phyloP scores from a whole-genome alignment of 208 protist species.

The Leishmania guyanensis region DNA sequence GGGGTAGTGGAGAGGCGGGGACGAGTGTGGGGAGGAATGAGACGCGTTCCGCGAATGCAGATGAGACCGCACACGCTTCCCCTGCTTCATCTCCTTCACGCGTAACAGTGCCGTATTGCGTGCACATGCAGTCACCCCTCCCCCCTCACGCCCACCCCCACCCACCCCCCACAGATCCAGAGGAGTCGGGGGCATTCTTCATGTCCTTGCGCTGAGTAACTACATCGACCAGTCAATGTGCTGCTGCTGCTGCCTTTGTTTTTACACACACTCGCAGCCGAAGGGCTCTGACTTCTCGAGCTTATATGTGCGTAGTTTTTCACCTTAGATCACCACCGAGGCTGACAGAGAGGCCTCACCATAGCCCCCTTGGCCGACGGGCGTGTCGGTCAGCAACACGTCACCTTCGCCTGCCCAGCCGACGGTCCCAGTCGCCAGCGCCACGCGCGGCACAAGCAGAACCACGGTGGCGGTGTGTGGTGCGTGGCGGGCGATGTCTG shows the following conservation, averaged over 20 bases:
- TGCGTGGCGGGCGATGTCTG: constrained; percentile 19
- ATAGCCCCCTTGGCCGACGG: constrained; percentile 38
- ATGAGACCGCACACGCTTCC: too few relatives aligned
- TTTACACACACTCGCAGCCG: neutral
- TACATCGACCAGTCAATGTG: neutral
- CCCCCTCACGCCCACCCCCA: neutral
- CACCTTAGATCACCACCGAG: constrained; percentile 43
- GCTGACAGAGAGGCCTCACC: constrained; percentile 74
- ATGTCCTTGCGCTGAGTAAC: neutral
- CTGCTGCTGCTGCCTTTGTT: neutral
- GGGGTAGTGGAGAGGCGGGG: too few relatives aligned
- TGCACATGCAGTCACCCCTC: neutral
- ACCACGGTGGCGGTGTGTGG: constrained; percentile 28
- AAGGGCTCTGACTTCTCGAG: neutral
- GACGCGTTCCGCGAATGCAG: too few relatives aligned
- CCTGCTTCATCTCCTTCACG: neutral
- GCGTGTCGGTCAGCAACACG: constrained; percentile 31
- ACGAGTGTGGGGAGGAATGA: neutral
- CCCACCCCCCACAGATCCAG: neutral
- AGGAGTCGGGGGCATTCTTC: neutral
- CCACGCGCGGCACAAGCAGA: constrained; percentile 59
- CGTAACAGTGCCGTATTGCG: neutral
- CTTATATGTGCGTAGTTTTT: neutral
- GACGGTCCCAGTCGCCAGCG: constrained; percentile 44
- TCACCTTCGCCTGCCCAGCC: constrained; percentile 77